Evolutionary conservation across 768 basidiomycete species (phyloP).

Genomic region (Termitomyces sp.): DNA sequence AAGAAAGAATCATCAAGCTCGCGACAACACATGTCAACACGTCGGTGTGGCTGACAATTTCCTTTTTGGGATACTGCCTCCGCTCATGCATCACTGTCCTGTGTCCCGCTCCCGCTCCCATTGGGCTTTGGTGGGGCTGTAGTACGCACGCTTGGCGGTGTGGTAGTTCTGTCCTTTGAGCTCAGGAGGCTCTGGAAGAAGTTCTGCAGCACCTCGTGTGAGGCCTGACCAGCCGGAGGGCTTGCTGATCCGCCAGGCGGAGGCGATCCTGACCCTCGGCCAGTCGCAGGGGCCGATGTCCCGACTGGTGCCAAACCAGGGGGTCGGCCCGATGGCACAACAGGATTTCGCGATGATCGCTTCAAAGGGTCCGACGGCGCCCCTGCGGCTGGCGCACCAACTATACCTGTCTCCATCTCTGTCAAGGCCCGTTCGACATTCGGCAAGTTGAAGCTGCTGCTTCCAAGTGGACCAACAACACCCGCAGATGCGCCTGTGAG

Average conservation of each 20-base stretch:
- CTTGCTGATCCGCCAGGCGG: conserved; percentile 35
- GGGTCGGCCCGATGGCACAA: conserved; percentile 33
- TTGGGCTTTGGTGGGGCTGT: conserved; percentile 29
- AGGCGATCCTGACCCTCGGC: conserved; percentile 40
- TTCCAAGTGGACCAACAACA: conserved; percentile 91
- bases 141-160: conserved; percentile 3
- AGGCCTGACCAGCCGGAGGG: conserved; percentile 56
- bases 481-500: conserved; percentile 58
- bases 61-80: conserved; percentile 16
- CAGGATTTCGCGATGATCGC: conserved; percentile 28
- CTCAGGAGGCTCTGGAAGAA: conserved; percentile 85
- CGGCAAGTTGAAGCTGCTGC: conserved; percentile 81
- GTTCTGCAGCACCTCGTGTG: conserved; percentile 82
- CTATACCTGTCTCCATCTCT: conserved; percentile 77
- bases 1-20: conserved; percentile 24
- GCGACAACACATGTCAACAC: conserved; percentile 35
- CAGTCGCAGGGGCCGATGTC: conserved; percentile 31
- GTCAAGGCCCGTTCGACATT: conserved; percentile 84
- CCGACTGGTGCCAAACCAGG: conserved; percentile 40
- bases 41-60: conserved; percentile 24
- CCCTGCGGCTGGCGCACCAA: conserved; percentile 27
- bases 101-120: conserved; percentile 32
- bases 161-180: conserved; percentile 43
- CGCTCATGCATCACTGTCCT: conserved; percentile 26
- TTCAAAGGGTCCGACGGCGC: conserved; percentile 22